Conservation (phyloP, 2,329 filamentous ascomycete genomes). For the Bisporella sp. region DNA sequence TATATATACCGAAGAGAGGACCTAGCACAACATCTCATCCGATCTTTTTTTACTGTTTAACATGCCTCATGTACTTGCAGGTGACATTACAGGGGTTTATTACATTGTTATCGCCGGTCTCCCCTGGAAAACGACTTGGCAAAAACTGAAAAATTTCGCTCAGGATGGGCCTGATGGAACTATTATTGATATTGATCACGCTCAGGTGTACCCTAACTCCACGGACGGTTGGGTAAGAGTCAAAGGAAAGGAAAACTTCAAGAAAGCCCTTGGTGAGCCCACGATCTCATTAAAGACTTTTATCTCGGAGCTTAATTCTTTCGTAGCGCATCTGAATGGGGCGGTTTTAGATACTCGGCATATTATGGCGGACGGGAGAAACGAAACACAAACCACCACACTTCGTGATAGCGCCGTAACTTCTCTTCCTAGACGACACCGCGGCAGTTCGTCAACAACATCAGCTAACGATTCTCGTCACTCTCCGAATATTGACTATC, state of each 20-base stretch:
- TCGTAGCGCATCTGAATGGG: slow-evolving; percentile 15
- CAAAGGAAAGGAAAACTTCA: slow-evolving; percentile 15
- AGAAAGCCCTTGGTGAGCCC: slow-evolving; percentile 14
- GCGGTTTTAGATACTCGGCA: slow-evolving; percentile 11
- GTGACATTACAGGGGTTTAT: slow-evolving; percentile 7
- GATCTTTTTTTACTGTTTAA: neutral
- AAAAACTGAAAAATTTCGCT: slow-evolving; percentile 21
- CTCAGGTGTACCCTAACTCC: slow-evolving; percentile 12
- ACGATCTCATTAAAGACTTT: neutral
- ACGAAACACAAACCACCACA: slow-evolving; percentile 13
- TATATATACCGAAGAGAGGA: neutral
- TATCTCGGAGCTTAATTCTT: neutral
- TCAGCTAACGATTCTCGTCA: neutral
- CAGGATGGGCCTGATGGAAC: slow-evolving; percentile 12
- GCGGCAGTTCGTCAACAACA: neutral
- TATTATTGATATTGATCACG: slow-evolving; percentile 18
- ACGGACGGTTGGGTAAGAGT: slow-evolving; percentile 19
- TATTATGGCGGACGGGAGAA: slow-evolving; percentile 19
- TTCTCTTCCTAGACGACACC: neutral
- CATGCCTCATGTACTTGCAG: slow-evolving; percentile 9
- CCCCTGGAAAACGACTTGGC: slow-evolving; percentile 19
- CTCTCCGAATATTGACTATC: neutral
- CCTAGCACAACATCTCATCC: neutral
- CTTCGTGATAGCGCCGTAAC: slow-evolving; percentile 5
- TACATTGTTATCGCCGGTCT: slow-evolving; percentile 9